A percentile compares a stretch with the other conserved stretches of the same genome.
These are phyloP conservation scores for Chlorella sp. DNA, from an alignment of 139 green algal species.

Conservation along the genomic window DNA sequence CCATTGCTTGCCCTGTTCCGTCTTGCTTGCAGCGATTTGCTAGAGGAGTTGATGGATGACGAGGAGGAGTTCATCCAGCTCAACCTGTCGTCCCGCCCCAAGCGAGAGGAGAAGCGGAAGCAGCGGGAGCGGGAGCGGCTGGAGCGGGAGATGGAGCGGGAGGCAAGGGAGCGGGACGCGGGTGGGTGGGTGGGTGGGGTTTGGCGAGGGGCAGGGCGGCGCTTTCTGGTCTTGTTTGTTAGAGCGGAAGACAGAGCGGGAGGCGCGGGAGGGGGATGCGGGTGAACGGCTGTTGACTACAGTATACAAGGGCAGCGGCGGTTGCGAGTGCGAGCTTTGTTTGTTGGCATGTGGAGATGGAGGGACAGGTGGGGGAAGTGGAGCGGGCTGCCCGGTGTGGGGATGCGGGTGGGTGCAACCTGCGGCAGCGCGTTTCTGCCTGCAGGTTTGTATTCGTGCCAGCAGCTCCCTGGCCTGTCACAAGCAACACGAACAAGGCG, in stretches of 20 bases:
- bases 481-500: too few relatives aligned
- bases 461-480: too few relatives aligned
- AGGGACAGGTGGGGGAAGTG: too few relatives aligned
- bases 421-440: too few relatives aligned
- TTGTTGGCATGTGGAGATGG: too few relatives aligned
- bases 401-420: too few relatives aligned
- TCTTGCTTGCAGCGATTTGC: conserved; percentile 73
- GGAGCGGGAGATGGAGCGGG: conserved; percentile 79
- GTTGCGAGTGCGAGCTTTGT: too few relatives aligned
- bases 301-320: not conserved
- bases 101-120: conserved; percentile 76
- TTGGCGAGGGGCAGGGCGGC: too few relatives aligned
- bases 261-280: not conserved
- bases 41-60: conserved; percentile 95
- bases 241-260: not conserved
- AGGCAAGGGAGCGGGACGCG: conserved; percentile 1
- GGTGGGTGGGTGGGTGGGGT: not conserved
- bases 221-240: too few relatives aligned
- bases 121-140: conserved; percentile 84
- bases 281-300: not conserved
- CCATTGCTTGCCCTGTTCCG: too few relatives aligned
- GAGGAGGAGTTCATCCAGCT: conserved; percentile 92
- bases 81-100: conserved; percentile 84
- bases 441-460: too few relatives aligned
- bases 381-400: too few relatives aligned